These are phyloP conservation scores for Paramyrothecium roridum DNA, from an alignment of 2,329 filamentous ascomycete species.

Conservation along the genomic window DNA sequence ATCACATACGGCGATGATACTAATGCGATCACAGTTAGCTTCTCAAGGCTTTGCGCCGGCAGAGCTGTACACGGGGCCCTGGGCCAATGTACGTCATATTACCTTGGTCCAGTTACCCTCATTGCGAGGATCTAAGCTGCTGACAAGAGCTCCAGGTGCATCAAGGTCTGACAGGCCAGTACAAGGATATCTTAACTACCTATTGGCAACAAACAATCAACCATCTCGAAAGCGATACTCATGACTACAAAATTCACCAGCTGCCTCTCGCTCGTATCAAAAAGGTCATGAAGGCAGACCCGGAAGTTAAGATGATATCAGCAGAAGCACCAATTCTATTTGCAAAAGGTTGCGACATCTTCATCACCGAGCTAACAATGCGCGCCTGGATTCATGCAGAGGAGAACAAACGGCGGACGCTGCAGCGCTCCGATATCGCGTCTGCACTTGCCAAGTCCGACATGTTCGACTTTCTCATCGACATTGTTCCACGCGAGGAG, in stretches of 20 bases:
- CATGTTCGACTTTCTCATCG: slow-evolving; percentile 99
- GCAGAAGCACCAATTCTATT: slow-evolving; percentile 97
- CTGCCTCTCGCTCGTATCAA: slow-evolving; percentile 97
- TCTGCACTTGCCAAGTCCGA: slow-evolving; percentile 94
- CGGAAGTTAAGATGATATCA: slow-evolving; percentile 99
- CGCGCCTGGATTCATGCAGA: slow-evolving; percentile 99
- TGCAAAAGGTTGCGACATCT: slow-evolving; percentile 97
- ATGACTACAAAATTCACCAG: slow-evolving; percentile 98
- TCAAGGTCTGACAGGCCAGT: slow-evolving; percentile 86
- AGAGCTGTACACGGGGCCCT: slow-evolving; percentile 89
- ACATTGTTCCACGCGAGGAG: slow-evolving; percentile 96
- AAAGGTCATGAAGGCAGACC: slow-evolving; percentile 99
- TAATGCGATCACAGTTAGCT: slow-evolving; percentile 59
- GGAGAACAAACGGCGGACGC: slow-evolving; percentile 94
- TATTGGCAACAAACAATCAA: slow-evolving; percentile 99
- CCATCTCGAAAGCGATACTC: slow-evolving; percentile 88
- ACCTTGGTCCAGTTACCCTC: background rate
- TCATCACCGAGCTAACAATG: slow-evolving; percentile 99
- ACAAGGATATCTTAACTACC: slow-evolving; percentile 95
- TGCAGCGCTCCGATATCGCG: slow-evolving; percentile 95
- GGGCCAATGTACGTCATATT: slow-evolving; percentile 74
- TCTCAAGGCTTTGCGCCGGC: slow-evolving; percentile 86
- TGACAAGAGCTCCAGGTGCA: slow-evolving; percentile 62
- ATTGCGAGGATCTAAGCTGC: background rate
- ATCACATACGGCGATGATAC: background rate